A percentile compares a stretch with the other conserved stretches of the same genome.
phyloP scores from a whole-genome alignment of 2,329 filamentous ascomycete genomes.

The Paecilomyces sp. region DNA sequence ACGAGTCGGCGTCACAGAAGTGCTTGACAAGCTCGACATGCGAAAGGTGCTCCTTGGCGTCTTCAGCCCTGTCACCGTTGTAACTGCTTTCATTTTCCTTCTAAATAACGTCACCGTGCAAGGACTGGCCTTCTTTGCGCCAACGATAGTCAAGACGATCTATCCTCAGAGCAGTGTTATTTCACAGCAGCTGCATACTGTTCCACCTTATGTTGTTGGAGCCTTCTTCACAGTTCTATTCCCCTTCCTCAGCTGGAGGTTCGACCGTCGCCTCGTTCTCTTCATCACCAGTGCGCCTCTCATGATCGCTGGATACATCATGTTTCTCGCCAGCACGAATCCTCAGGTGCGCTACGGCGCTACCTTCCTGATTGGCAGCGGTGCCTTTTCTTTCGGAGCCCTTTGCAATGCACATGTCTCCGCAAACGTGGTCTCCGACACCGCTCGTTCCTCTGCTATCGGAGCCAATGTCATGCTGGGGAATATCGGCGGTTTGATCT shows the following conservation, averaged over 20 bases:
- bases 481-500: constrained; percentile 62
- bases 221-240: constrained; percentile 58
- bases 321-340: constrained; percentile 56
- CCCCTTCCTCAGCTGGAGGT: constrained; percentile 54
- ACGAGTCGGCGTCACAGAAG: constrained; percentile 53
- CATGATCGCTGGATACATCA: constrained; percentile 62
- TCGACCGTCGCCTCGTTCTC: constrained; percentile 54
- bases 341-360: constrained; percentile 57
- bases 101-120: constrained; percentile 66
- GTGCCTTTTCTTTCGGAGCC: constrained; percentile 57
- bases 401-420: constrained; percentile 61
- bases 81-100: constrained; percentile 53
- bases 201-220: constrained; percentile 63
- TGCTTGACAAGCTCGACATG: constrained; percentile 57
- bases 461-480: constrained; percentile 65
- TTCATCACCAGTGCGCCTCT: constrained; percentile 54
- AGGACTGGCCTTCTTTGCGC: constrained; percentile 62
- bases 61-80: constrained; percentile 55
- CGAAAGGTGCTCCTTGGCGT: constrained; percentile 57
- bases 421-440: constrained; percentile 66
- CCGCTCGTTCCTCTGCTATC: constrained; percentile 59
- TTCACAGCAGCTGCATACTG: constrained; percentile 61
- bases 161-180: constrained; percentile 54
- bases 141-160: constrained; percentile 63
- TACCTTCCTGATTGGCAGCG: constrained; percentile 61